These are phyloP conservation scores for Dissoconium aciculare DNA, from an alignment of 2,329 filamentous ascomycete genomes.

Conservation along the genomic window DNA sequence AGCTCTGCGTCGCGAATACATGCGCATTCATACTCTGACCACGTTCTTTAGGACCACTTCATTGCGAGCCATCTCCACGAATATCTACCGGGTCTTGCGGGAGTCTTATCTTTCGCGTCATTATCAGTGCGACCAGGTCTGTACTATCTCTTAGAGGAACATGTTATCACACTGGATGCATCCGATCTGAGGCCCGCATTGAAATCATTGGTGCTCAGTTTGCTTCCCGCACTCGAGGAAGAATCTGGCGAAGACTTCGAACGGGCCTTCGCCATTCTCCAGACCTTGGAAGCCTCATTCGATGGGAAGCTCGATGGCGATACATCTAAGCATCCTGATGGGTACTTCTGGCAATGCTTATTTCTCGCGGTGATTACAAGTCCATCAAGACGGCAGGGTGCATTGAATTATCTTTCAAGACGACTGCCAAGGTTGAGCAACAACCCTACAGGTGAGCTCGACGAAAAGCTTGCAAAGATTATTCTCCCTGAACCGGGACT, in stretches of 20 bases:
- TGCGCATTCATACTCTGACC: not conserved
- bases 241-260: conserved; percentile 97
- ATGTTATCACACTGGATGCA: conserved; percentile 59
- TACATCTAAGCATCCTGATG: conserved; percentile 48
- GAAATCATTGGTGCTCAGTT: conserved; percentile 76
- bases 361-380: conserved; percentile 89
- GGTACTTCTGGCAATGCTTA: conserved; percentile 97
- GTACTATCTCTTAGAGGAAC: conserved; percentile 65
- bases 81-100: conserved; percentile 77
- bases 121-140: conserved; percentile 78
- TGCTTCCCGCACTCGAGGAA: conserved; percentile 84
- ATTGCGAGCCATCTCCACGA: conserved; percentile 69
- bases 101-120: conserved; percentile 86
- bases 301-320: conserved; percentile 34
- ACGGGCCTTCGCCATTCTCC: conserved; percentile 61
- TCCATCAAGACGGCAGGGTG: conserved; percentile 67
- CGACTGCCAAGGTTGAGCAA: conserved; percentile 56
- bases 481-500: conserved; percentile 83
- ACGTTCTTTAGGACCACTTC: conserved; percentile 12
- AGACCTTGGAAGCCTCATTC: conserved; percentile 58
- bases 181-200: conserved; percentile 67
- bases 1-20: conserved; percentile 12
- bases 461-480: conserved; percentile 41
- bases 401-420: conserved; percentile 70
- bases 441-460: conserved; percentile 2